Base-by-base conservation (phyloP, 2,329 filamentous ascomycete species). In the Cladophialophora exuberans region DNA sequence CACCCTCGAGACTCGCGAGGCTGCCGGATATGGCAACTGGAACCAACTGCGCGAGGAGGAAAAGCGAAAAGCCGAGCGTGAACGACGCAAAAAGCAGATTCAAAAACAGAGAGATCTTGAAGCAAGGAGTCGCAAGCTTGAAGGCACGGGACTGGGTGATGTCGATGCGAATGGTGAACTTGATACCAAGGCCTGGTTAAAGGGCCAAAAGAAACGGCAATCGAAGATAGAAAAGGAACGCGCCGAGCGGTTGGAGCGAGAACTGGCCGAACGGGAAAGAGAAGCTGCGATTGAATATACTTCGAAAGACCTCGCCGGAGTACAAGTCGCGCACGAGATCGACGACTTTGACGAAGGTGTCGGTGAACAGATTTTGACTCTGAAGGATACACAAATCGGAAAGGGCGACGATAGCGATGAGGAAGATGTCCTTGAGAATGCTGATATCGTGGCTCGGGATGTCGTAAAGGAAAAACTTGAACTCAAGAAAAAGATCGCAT, bases 401-500 rank as follows among this genome's bases (percentile, higher is more conserved):
- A 58, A 60, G 10, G 62, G 50, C 10, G 83, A 91, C 44, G 84
- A 89, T 55, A 89, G 93, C 54, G 91, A 90, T 23, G 88, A 91
- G 55, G 93, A 90, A 2, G 94, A 97, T 69, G 91, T 97, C 73
- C 79, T 99, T 47, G 72, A 77, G 47, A 73, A 77, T 61, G 52
- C 73, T 11, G 66, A 72, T 6, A 38, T 77, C 49, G 66, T 68
- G n/a, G 74, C 76, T 33, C 67, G 66, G 44, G 74, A 77, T 48
- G 73, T 68, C 57, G 63, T 72, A 11, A 66, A 72, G 26, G 89
- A 97, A 65, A 87, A 83, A 63, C 76, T 97, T 10, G 86, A 94
- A 36, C 74, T 92, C 35, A 96, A 97, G 77, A 96, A 97, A 77
- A 97, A 96, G 80, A 90, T 91, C 72, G 86, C 85, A 1, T 99